Evolutionary conservation across 306 rosid species (phyloP).

Genomic region (Senna siamea): DNA sequence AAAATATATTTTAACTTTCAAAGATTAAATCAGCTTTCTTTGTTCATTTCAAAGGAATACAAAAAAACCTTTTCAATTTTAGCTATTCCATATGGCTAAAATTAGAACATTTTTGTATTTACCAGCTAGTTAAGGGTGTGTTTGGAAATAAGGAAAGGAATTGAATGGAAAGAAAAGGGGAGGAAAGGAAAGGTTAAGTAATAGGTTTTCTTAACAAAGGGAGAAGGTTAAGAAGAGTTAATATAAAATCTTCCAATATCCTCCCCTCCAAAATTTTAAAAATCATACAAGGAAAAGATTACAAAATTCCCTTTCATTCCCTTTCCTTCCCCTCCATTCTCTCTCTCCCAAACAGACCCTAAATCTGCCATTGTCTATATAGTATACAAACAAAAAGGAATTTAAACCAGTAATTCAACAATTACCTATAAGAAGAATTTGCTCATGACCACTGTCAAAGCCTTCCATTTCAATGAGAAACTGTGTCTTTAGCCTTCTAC

Average conservation of each 20-base stretch:
- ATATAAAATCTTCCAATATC: no score
- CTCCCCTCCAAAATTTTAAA: no score
- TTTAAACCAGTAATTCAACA: conserved; percentile 28
- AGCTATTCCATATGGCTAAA: not conserved
- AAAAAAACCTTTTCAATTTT: not conserved
- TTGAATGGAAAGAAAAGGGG: no score
- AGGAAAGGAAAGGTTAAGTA: no score
- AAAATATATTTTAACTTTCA: conserved; percentile 11
- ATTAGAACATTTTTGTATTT: no score
- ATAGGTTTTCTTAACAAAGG: no score
- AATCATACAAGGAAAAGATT: no score
- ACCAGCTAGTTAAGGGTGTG: not conserved
- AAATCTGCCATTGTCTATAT: not conserved
- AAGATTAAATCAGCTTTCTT: conserved; percentile 1
- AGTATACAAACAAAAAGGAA: conserved; percentile 7
- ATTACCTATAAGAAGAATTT: conserved; percentile 89
- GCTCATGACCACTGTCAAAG: conserved; percentile 82
- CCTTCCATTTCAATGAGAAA: conserved; percentile 99
- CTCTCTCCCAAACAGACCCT: no score
- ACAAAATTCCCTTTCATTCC: no score
- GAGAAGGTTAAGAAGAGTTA: no score
- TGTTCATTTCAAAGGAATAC: not conserved
- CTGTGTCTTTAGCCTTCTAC: conserved; percentile 94
- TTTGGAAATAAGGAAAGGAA: no score
- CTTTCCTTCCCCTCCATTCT: no score